Base-by-base conservation (phyloP, 345 rosid genomes). In the Erucastrum elatum region DNA sequence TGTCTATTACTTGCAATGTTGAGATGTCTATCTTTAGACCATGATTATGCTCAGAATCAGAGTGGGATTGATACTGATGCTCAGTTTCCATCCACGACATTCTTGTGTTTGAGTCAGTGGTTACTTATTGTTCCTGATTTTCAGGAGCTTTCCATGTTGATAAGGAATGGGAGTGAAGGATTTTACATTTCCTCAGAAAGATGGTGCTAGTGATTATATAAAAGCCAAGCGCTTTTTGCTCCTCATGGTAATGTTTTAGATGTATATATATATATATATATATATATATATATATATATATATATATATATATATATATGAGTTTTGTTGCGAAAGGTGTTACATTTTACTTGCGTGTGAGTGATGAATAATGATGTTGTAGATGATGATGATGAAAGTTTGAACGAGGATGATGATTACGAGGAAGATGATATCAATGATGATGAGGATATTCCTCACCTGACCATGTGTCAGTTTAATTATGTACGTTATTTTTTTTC, bases 381-480 rank as follows among this genome's bases (percentile, higher is more conserved):
- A 77, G 72, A 71, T 53, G 75, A 51, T 39, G 13, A 70, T 11
- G 76, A 74, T 41, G 72, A 64, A 67, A 5, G 15, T 31, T 66
- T 78, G 81, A 78, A 44, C 11, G 77, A 77, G 9, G 35, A 58
- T 1, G 76, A 77, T 41, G 77, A 71, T 21, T 33, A 29, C 4
- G 77, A 72, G 15, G 82, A 72, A 44, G 69, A 72, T 25, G 26
- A 2, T 13, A 13, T 17, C 8, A 17, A 39, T 41, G 77, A 58
- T 8, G 66, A 71, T 37, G 30, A 63, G 12, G 13, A n/a, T 17
- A 66, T 29, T 41, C 51, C 15, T 0, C 67, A 78, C 65, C 21
- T 78, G 31, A 72, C 59, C 33, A 9, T 72, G 63, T 72, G 74
- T 60, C 82, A 46, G 30, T 78, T 66, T 60, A 55, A 59, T 59